Base-by-base conservation (phyloP, 2,329 filamentous ascomycete species). In the Pestalotiopsis sp. region DNA sequence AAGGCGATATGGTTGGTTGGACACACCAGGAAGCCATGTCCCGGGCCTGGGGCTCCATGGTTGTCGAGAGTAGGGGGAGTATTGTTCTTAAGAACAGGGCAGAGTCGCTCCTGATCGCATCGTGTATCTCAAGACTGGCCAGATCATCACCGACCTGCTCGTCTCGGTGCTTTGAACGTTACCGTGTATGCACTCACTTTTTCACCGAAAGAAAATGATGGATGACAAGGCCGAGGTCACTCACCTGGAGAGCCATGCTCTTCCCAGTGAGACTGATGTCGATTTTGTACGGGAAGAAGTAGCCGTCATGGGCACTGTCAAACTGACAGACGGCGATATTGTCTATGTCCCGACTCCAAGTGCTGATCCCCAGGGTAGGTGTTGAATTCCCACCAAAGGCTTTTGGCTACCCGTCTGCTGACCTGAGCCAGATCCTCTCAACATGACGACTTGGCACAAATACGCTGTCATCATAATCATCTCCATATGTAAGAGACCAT, bases 291-390 rank as follows among this genome's bases (percentile, higher is more conserved):
- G 4, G 20, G 57, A 63, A 11, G 61, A 69, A n/a, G 27, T 65
- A 13, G 69, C 68, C 17, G 70, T 70, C 64, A 70, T 68, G 68
- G 69, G 69, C 13, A 73, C 70, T 5, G 70, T 75, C n/a, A 70
- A 72, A 52, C 70, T 80, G 49, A 78, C 77, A 1, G 76, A 76
- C 11, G 78, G 76, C n/a, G 70, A 70, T 56, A 73, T 78, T 58
- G 72, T 79, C 27, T 80, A 79, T 68, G 79, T 80, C 31, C 78
- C 78, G 1, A 75, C 76, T 9, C 77, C 78, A 2, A 80, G 77
- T 6, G 72, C 75, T 11, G 78, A 80, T 70, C 78, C 78, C 3
- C 75, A 70, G 25, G 73, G 73, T 75, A 64, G 63, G 66, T 3
- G 7, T 9, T 36, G 31, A 36, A 36, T 25, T 4, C 2, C 23